Base-by-base conservation (phyloP, 2,329 filamentous ascomycete species). In the Cercospora canescens region DNA sequence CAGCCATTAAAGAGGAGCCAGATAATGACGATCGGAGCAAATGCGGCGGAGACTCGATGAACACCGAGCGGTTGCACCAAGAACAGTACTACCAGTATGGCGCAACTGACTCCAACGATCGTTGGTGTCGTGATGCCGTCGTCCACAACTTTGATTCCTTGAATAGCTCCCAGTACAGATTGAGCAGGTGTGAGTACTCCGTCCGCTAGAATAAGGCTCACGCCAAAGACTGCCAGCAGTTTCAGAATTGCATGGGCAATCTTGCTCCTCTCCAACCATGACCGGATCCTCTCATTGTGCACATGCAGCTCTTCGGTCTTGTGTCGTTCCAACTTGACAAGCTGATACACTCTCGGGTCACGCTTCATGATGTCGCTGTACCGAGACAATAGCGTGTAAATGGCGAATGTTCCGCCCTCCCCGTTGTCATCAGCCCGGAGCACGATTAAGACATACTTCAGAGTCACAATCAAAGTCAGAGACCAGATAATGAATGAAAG, bases 401-500 rank as follows among this genome's bases (percentile, higher is more conserved):
- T 83, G 30, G 86, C 87, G 75, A 91, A 91, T 0, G 88, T 91
- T 28, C 89, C 89, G 30, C 89, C 89, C 73, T 91, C 88, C 41
- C 89, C 89, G 72, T 91, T 88, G 67, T 91, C 87, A 73, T 91
- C 88, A 61, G 89, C 89, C 26, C 79, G 81, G 5, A 91, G 78
- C 30, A 91, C 84, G 71, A 91, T 85, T 66, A 89, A 81, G 41
- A 88, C 81, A 73, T 91, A 91, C 79, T 91, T 91, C 67, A 90
- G 71, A 0, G 87, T 89, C 41, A 91, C 88, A 77, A 91, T 89
- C 64, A 91, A 78, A 14, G 87, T 89, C 28, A 91, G 77, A 0
- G 87, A 85, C 89, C 89, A 91, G 55, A 91, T 85, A 69, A 91
- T 86, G 57, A 91, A 83, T 7, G 89, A 91, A 1, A 91, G 78